Percentiles rank a stretch among this genome's conserved stretches.
Evolutionary conservation across 768 basidiomycete genomes (phyloP).

Genomic region (Mycena crocata): DNA sequence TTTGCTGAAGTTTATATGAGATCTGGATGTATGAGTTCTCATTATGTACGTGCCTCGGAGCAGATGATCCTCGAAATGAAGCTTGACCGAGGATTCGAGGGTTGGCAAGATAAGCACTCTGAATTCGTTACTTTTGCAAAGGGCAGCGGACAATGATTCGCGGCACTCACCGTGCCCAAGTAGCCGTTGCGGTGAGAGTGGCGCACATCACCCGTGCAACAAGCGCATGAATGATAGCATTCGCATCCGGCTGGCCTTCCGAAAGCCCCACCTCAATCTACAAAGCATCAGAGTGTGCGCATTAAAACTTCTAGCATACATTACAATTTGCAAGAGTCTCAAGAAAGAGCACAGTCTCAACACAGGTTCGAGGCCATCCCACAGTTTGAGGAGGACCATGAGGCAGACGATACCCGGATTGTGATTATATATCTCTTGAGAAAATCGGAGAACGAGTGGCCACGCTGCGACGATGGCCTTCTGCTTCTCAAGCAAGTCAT

Average conservation of each 20-base stretch:
- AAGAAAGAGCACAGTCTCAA: conserved; percentile 3
- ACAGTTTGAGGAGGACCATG: conserved; percentile 11
- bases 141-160: neutral
- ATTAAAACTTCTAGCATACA: neutral
- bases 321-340: conserved; percentile 12
- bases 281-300: too few species aligned
- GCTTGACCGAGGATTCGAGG: conserved; percentile 3
- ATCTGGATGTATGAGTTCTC: neutral
- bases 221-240: conserved; percentile 15
- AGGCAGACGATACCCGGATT: conserved; percentile 7
- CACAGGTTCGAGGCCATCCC: conserved; percentile 16
- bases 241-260: conserved; percentile 14
- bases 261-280: conserved; percentile 24
- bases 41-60: conserved; percentile 10
- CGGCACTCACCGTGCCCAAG: conserved; percentile 15
- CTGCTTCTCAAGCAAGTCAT: too few species aligned
- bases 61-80: conserved; percentile 21
- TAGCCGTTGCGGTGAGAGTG: neutral
- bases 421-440: conserved; percentile 9
- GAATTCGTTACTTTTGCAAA: neutral
- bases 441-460: too few species aligned
- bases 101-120: conserved; percentile 7
- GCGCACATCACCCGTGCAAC: conserved; percentile 7
- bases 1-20: too few species aligned
- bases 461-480: too few species aligned